Evolutionary conservation across 768 basidiomycete species (phyloP).

Genomic region (Trametes cinnabarina): DNA sequence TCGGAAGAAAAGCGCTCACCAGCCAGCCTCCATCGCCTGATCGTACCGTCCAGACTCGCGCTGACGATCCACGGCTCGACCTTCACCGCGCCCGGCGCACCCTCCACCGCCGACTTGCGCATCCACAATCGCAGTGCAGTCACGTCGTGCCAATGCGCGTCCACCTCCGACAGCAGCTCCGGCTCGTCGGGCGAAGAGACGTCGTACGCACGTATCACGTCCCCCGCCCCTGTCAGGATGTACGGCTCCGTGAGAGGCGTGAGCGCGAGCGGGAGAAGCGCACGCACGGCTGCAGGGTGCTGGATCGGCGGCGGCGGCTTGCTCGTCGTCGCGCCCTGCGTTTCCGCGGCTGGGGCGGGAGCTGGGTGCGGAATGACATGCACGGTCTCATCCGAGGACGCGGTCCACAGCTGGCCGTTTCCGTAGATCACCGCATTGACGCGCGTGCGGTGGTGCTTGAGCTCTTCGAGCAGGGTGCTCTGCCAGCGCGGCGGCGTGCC

Average conservation of each 20-base stretch:
- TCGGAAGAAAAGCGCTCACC: conserved; percentile 40
- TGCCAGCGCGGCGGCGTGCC: conserved; percentile 47
- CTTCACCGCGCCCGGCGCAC: conserved; percentile 44
- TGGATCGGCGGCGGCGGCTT: conserved; percentile 48
- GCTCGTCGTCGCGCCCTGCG: conserved; percentile 9
- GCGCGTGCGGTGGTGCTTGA: conserved; percentile 76
- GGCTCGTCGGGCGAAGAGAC: conserved; percentile 65
- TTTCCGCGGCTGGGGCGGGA: conserved; percentile 15
- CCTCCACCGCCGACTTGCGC: conserved; percentile 44
- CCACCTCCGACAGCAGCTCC: conserved; percentile 67
- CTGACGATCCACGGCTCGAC: conserved; percentile 82
- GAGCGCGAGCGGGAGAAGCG: conserved; percentile 65
- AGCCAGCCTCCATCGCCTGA: conserved; percentile 77
- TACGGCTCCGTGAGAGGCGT: conserved; percentile 70
- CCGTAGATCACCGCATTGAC: conserved; percentile 71
- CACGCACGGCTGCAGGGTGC: conserved; percentile 66
- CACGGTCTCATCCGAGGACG: conserved; percentile 86
- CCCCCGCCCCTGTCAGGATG: conserved; percentile 80
- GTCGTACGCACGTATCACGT: conserved; percentile 79
- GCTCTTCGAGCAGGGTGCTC: conserved; percentile 50
- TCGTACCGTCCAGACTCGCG: conserved; percentile 80
- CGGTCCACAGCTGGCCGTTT: conserved; percentile 90
- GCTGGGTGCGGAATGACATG: conserved; percentile 53
- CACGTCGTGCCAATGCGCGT: conserved; percentile 92
- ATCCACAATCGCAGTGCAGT: conserved; percentile 74